Percentiles rank a stretch among this genome's conserved stretches.
Evolutionary conservation across 495 filamentous ascomycete species (phyloP).

Genomic region (Penicillium angulare): DNA sequence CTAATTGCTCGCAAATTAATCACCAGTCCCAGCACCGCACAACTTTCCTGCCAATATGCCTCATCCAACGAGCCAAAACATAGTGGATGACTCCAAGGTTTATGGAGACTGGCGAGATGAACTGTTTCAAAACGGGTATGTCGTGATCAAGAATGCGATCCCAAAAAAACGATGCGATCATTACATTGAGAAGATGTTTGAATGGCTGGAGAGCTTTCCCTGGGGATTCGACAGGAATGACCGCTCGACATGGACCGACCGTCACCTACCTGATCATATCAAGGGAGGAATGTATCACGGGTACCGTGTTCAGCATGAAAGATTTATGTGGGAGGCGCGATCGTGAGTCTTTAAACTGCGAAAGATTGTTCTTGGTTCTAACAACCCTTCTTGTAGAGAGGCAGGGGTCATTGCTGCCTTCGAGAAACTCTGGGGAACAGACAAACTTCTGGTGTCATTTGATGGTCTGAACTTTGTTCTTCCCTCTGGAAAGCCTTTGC

Average conservation of each 20-base stretch:
- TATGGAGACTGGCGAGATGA: neutral
- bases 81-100: too few species aligned
- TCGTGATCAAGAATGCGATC: neutral
- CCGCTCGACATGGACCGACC: neutral
- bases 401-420: slow-evolving; percentile 35
- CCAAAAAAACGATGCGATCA: neutral
- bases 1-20: too few species aligned
- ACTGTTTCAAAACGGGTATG: neutral
- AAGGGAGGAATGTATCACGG: neutral
- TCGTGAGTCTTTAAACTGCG: too few species aligned
- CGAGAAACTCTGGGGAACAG: slow-evolving; percentile 15
- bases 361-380: too few species aligned
- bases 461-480: slow-evolving; percentile 14
- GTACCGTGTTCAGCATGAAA: neutral
- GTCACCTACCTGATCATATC: neutral
- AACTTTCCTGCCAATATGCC: too few species aligned
- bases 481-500: slow-evolving; percentile 8
- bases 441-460: slow-evolving; percentile 19
- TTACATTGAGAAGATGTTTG: neutral
- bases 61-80: too few species aligned
- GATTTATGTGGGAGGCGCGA: neutral
- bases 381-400: too few species aligned
- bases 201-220: neutral
- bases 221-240: neutral
- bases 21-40: too few species aligned